Base-by-base conservation (phyloP, 306 rosid genomes). In the Rosa multiflora region DNA sequence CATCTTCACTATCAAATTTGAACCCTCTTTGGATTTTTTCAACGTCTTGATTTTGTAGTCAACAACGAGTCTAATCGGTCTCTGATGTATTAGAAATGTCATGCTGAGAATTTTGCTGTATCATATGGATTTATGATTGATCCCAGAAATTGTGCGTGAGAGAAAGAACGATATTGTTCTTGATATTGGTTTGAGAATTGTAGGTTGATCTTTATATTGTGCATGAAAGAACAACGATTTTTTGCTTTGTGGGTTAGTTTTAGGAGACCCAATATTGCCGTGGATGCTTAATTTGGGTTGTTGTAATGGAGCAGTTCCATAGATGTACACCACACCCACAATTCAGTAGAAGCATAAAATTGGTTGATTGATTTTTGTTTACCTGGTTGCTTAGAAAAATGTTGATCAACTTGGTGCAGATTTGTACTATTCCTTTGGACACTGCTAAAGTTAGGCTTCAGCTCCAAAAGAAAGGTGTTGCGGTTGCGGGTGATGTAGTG, bases 381-480 rank as follows among this genome's bases (percentile, higher is more conserved):
- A 32, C 35, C 1, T 32, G 35, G 35, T 32, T 32, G 35, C 35
- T 32, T 32, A 32, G 35, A 32, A 32, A 32, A 32, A 32, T 32
- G 35, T 32, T 32, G 72, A 73, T 76, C 62, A 52, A 59, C 55
- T 59, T 83, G 85, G 83, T 72, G 75, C 84, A 95, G 99, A 76
- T 86, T 52, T 91, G 93, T 67, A 95, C 98, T 21, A 90, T 92
- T 85, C 99, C 98, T 40, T 78, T 95, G 91, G 99, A 95, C 91
- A 95, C 98, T 66, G 99, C 99, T 68, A 95, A 95, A 88, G 99
- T 95, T 76, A 89, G 99, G 87, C 99, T 95, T 82, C 98, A 95
- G 85, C 89, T 95, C 73, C 99, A 95, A 76, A 95, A 92, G 79
- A 93, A 89, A 76, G 94, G 87, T 69, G 84, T 84, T 46, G 83